These are phyloP conservation scores for Ceratocystiopsis minuta DNA, from an alignment of 2,329 filamentous ascomycete genomes.

Conservation along the genomic window DNA sequence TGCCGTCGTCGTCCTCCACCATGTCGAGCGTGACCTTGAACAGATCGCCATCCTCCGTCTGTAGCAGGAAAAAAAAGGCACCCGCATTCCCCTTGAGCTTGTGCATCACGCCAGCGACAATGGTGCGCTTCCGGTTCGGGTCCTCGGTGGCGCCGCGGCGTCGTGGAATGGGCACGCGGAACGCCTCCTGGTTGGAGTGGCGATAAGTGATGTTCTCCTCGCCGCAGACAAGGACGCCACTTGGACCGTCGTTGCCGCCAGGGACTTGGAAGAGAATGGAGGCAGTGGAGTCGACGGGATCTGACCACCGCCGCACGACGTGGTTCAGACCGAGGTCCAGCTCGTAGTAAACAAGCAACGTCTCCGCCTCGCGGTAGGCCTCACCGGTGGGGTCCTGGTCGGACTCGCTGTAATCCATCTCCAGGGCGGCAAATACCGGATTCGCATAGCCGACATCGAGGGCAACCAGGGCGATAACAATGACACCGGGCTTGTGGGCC, in stretches of 20 bases:
- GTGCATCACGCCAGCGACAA: constrained; percentile 90
- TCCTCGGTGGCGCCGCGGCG: constrained; percentile 80
- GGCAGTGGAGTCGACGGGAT: constrained; percentile 76
- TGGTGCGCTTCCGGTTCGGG: constrained; percentile 70
- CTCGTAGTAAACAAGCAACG: constrained; percentile 90
- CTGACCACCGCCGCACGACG: constrained; percentile 91
- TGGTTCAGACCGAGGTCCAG: constrained; percentile 93
- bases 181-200: constrained; percentile 85
- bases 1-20: constrained; percentile 61
- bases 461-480: constrained; percentile 75
- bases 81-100: constrained; percentile 68
- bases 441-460: constrained; percentile 95
- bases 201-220: constrained; percentile 92
- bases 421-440: constrained; percentile 85
- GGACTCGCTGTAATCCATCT: constrained; percentile 79
- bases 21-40: constrained; percentile 95
- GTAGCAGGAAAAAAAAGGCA: constrained; percentile 91
- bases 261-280: constrained; percentile 90
- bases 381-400: constrained; percentile 82
- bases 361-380: constrained; percentile 67
- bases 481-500: constrained; percentile 78
- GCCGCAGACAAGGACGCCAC: constrained; percentile 84
- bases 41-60: constrained; percentile 93
- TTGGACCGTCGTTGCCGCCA: constrained; percentile 81
- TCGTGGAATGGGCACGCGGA: constrained; percentile 76